These are phyloP conservation scores for Ceratocystis destructans DNA, from an alignment of 2,329 filamentous ascomycete genomes.

Conservation along the genomic window DNA sequence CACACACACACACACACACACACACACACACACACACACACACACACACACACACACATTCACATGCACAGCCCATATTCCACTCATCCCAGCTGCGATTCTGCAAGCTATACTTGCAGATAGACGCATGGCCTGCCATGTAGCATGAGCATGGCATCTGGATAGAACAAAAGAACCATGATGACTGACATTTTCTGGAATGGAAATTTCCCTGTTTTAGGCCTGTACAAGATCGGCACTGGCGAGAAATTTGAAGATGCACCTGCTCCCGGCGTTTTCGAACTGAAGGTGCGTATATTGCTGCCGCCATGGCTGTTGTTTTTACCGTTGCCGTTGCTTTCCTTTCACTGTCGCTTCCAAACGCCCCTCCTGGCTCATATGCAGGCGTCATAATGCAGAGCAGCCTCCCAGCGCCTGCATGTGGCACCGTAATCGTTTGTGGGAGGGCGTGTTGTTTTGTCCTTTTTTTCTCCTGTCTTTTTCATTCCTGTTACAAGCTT, in stretches of 20 bases:
- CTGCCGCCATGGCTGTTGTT: no score
- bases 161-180: background rate
- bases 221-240: slow-evolving; percentile 44
- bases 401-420: background rate
- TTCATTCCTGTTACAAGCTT: background rate
- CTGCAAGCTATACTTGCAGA: no score
- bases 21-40: no score
- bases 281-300: slow-evolving; percentile 44
- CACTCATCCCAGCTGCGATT: no score
- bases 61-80: no score
- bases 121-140: background rate
- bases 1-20: no score
- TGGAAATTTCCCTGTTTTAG: slow-evolving; percentile 26
- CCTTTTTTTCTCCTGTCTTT: no score
- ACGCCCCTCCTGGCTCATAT: background rate
- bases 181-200: background rate
- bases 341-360: background rate
- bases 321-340: background rate
- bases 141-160: background rate
- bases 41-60: no score
- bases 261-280: slow-evolving; percentile 51
- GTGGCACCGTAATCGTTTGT: no score
- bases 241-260: slow-evolving; percentile 45
- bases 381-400: background rate
- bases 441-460: background rate